Evolutionary conservation across 192 early-diverging fungal species (phyloP).

Genomic region (Irineochytrium annulatum): DNA sequence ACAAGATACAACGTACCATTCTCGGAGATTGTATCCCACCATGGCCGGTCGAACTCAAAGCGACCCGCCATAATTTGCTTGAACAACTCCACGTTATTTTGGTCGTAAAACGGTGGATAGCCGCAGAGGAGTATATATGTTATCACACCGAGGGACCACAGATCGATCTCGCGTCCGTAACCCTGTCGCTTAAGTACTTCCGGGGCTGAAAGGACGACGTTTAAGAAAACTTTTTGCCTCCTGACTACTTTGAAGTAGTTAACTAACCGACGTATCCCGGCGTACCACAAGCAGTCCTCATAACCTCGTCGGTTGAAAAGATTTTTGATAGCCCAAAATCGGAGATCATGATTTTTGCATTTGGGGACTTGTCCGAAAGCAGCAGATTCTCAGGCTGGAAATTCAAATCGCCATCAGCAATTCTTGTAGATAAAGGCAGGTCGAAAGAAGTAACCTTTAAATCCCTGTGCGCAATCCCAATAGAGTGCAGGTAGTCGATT

Average conservation of each 20-base stretch:
- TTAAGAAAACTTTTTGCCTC: not conserved
- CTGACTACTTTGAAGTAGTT: not conserved
- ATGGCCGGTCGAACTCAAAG: slow-evolving; percentile 72
- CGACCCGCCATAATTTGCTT: slow-evolving; percentile 65
- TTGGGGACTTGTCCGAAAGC: slow-evolving; percentile 43
- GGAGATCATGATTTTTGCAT: slow-evolving; percentile 76
- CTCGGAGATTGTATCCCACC: slow-evolving; percentile 74
- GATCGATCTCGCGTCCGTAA: slow-evolving; percentile 74
- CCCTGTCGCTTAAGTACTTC: slow-evolving; percentile 72
- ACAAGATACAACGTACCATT: slow-evolving; percentile 31
- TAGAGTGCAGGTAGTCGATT: slow-evolving; percentile 77
- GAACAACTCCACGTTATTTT: slow-evolving; percentile 60
- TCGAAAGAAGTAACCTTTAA: slow-evolving; percentile 58
- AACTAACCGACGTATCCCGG: slow-evolving; percentile 63
- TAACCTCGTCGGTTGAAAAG: slow-evolving; percentile 51
- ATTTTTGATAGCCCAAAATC: slow-evolving; percentile 95
- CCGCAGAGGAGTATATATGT: slow-evolving; percentile 91
- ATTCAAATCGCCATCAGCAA: slow-evolving; percentile 4
- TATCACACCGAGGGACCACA: slow-evolving; percentile 94
- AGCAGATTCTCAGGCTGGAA: slow-evolving; percentile 51
- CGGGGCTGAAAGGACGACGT: slow-evolving; percentile 56
- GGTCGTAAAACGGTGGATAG: slow-evolving; percentile 75
- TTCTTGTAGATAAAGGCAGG: slow-evolving; percentile 6
- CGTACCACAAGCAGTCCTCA: slow-evolving; percentile 85
- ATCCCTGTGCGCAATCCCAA: slow-evolving; percentile 90